Base-by-base conservation (phyloP, 306 rosid genomes). In the Prunus fruticosa region DNA sequence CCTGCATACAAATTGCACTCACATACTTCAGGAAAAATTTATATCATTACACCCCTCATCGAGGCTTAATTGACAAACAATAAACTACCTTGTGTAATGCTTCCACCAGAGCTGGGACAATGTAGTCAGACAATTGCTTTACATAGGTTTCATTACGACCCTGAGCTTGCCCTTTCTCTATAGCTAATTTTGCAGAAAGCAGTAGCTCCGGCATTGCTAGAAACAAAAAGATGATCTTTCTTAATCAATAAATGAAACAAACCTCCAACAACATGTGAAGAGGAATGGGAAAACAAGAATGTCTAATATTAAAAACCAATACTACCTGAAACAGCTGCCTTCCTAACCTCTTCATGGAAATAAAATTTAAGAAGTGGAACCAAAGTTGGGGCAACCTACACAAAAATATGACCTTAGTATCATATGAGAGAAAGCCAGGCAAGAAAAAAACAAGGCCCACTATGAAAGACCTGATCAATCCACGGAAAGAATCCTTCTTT, bases 401-500 rank as follows among this genome's bases (percentile, higher is more conserved):
- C 13, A 75, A 28, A 75, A 28, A 64, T 28, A 75, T 57, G 34
- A 67, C 58, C 65, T 45, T 50, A n/a, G n/a, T n/a, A n/a, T 65
- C 72, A 57, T 12, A 34, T 60, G 18, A 43, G 8, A 14, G 45
- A 52, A 81, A 69, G 43, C 60, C 47, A 16, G 14, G 8, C 27
- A 65, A 77, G 80, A 68, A 16, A 70, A 66, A n/a, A 74, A 51
- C 8, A 27, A 61, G 47, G 30, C n/a, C 58, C 52, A 32, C n/a
- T 75, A 50, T 20, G 52, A 63, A 66, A 65, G 74, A 96, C 99
- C 97, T 95, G 99, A 84, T 95, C 99, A 83, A 95, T 95, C 99
- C 99, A 95, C 8, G 97, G 99, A 82, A 89, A 95, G 87, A 95
- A 95, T 52, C 99, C 99, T 87, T 95, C 99, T 83, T 95, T 95